phyloP scores from a whole-genome alignment of 2,329 filamentous ascomycete genomes.

The Xylaria sp. region DNA sequence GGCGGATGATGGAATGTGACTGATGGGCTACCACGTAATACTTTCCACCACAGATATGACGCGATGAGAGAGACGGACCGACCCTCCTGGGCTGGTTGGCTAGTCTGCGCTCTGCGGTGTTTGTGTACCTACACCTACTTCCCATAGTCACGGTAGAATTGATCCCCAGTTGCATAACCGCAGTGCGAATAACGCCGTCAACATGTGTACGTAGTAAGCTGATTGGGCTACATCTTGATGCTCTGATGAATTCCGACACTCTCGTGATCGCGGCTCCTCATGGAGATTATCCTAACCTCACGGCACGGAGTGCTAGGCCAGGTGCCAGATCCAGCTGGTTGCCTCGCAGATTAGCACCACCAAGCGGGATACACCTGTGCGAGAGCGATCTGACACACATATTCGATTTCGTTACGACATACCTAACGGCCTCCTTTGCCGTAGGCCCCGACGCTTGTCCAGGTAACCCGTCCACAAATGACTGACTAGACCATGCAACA shows the following conservation, averaged over 20 bases:
- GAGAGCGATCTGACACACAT: slow-evolving; percentile 3
- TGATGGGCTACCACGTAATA: slow-evolving; percentile 10
- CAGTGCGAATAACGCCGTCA: neutral
- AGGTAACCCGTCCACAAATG: neutral
- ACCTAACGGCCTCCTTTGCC: neutral
- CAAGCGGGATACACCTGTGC: neutral
- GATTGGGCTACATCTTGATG: neutral
- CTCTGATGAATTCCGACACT: too few species aligned
- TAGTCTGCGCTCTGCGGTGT: slow-evolving; percentile 5
- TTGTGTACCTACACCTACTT: slow-evolving; percentile 20
- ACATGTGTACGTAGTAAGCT: neutral
- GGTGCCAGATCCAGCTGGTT: too few species aligned
- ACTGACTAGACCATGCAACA: neutral
- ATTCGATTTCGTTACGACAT: neutral
- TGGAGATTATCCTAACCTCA: too few species aligned
- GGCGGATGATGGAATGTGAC: slow-evolving; percentile 1
- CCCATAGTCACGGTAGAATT: slow-evolving; percentile 16
- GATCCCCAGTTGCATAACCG: neutral
- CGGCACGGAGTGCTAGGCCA: too few species aligned
- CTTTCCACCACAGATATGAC: neutral
- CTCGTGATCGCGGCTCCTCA: too few species aligned
- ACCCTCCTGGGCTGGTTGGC: slow-evolving; percentile 5
- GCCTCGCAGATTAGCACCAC: too few species aligned
- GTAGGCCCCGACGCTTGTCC: neutral
- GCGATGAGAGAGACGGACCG: neutral